Evolutionary conservation across 306 rosid genomes (phyloP).

Genomic region (Medicago ruthenica): DNA sequence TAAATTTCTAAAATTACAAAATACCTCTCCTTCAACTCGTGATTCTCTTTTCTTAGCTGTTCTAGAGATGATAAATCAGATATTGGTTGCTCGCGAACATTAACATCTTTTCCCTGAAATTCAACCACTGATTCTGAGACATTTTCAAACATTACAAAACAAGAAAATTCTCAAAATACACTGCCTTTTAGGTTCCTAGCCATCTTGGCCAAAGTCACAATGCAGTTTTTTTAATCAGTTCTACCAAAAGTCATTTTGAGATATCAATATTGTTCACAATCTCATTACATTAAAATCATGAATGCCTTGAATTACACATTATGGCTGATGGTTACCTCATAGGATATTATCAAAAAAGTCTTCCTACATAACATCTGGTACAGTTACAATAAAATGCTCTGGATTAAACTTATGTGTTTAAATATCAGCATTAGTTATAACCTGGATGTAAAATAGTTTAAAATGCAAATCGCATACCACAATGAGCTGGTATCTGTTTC

Average conservation of each 20-base stretch:
- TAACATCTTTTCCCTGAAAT: slow-evolving; percentile 57
- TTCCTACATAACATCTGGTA: not conserved
- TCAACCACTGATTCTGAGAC: slow-evolving; percentile 24
- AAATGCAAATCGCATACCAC: not conserved
- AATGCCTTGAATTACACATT: not conserved
- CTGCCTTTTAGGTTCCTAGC: slow-evolving; percentile 15
- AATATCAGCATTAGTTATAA: slow-evolving; percentile 12
- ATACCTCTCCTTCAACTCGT: slow-evolving; percentile 72
- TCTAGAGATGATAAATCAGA: slow-evolving; percentile 41
- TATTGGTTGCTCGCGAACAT: slow-evolving; percentile 28
- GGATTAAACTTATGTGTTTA: slow-evolving; percentile 4
- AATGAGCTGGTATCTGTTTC: not conserved
- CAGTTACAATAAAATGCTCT: slow-evolving; percentile 11
- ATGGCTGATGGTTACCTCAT: not conserved
- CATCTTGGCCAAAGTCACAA: slow-evolving; percentile 3
- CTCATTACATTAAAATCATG: not conserved
- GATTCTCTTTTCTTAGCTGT: slow-evolving; percentile 72
- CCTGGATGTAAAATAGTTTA: not conserved
- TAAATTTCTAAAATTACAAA: slow-evolving; percentile 19
- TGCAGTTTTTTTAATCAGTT: not conserved
- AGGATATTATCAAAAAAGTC: not conserved
- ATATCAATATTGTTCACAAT: not conserved
- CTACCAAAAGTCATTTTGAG: slow-evolving; percentile 9
- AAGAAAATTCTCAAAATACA: slow-evolving; percentile 12
- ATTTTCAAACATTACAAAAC: slow-evolving; percentile 27